A percentile compares a stretch with the other conserved stretches of the same genome.
Evolutionary conservation across 2,329 filamentous ascomycete species (phyloP).

Genomic region (Bretziella fagacearum): DNA sequence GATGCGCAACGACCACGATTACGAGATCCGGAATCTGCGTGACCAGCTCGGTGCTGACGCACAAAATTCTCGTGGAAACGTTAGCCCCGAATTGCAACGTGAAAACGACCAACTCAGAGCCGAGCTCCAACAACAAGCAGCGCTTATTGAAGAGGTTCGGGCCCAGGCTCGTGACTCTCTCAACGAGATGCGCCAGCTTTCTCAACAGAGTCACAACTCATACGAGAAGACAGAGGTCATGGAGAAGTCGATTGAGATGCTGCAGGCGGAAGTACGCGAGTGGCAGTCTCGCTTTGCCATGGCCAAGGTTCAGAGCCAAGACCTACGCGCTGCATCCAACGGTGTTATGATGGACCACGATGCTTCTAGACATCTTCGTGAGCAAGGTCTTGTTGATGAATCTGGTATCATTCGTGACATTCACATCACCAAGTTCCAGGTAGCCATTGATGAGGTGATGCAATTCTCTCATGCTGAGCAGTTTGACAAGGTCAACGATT

Average conservation of each 20-base stretch:
- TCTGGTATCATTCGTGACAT: slow-evolving; percentile 76
- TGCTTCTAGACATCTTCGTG: slow-evolving; percentile 47
- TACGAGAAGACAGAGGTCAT: slow-evolving; percentile 72
- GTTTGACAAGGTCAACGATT: slow-evolving; percentile 58
- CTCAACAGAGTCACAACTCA: slow-evolving; percentile 58
- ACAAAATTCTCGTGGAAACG: slow-evolving; percentile 3
- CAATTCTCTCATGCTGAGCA: slow-evolving; percentile 58
- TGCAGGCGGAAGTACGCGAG: slow-evolving; percentile 70
- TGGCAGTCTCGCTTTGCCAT: slow-evolving; percentile 86
- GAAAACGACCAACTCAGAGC: slow-evolving; percentile 54
- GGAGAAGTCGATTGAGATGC: slow-evolving; percentile 52
- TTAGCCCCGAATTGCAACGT: slow-evolving; percentile 33
- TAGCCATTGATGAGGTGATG: slow-evolving; percentile 81
- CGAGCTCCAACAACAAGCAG: slow-evolving; percentile 55
- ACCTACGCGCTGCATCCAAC: slow-evolving; percentile 62
- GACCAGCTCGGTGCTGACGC: slow-evolving; percentile 35
- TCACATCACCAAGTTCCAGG: slow-evolving; percentile 87
- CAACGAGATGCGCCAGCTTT: slow-evolving; percentile 74
- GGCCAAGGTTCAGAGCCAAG: slow-evolving; percentile 72
- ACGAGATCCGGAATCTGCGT: slow-evolving; percentile 44
- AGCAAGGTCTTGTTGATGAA: slow-evolving; percentile 50
- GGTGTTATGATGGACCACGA: slow-evolving; percentile 55
- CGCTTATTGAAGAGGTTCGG: slow-evolving; percentile 72
- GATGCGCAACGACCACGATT: slow-evolving; percentile 49
- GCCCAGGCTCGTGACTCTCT: slow-evolving; percentile 70